phyloP scores from a whole-genome alignment of 2,329 filamentous ascomycete species.

The Sphaerulina musiva region DNA sequence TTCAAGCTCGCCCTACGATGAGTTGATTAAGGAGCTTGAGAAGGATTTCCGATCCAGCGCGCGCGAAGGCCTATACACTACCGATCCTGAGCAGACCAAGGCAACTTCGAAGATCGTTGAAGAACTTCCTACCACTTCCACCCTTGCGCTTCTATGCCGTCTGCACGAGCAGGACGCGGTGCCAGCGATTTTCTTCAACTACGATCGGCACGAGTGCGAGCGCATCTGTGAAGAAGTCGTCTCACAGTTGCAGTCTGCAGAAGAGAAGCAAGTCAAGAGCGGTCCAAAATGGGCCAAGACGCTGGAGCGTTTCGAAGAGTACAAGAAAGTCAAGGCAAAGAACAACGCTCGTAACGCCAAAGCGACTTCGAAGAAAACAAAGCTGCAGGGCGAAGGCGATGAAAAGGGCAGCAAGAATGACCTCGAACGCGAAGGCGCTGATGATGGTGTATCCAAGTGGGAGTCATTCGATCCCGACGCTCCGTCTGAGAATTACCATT shows the following conservation, averaged over 20 bases:
- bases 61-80: constrained; percentile 23
- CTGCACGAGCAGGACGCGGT: constrained; percentile 59
- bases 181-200: constrained; percentile 72
- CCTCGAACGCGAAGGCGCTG: constrained; percentile 51
- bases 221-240: constrained; percentile 49
- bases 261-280: constrained; percentile 51
- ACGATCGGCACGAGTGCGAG: constrained; percentile 62
- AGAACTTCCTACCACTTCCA: constrained; percentile 35
- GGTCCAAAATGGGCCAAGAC: constrained; percentile 56
- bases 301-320: constrained; percentile 53
- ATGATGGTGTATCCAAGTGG: constrained; percentile 50
- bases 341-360: constrained; percentile 32
- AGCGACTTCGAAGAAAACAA: constrained; percentile 36
- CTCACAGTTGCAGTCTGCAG: constrained; percentile 48
- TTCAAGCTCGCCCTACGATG: constrained; percentile 46
- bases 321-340: constrained; percentile 46
- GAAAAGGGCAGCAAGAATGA: constrained; percentile 52
- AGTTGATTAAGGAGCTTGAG: constrained; percentile 47
- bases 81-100: constrained; percentile 10
- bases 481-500: constrained; percentile 58
- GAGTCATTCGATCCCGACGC: constrained; percentile 62
- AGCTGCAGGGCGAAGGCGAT: constrained; percentile 35
- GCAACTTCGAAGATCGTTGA: constrained; percentile 11
- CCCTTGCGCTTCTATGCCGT: constrained; percentile 53
- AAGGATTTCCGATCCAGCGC: constrained; percentile 22